Evolutionary conservation across 164 flowering plant species (phyloP).

Genomic region (Echeveria elegans): DNA sequence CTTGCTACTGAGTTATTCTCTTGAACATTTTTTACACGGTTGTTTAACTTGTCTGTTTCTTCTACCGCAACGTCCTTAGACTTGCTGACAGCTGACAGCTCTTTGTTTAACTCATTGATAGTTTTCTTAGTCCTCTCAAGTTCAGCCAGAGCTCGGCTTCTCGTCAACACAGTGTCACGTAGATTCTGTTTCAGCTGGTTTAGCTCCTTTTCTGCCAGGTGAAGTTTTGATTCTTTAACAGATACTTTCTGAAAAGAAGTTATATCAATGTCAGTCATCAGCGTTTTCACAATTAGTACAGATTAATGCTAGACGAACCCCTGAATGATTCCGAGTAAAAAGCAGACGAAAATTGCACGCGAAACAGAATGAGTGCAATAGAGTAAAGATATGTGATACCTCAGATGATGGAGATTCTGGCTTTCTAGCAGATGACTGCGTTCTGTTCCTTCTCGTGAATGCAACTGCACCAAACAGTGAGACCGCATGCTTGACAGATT

Average conservation of each 20-base stretch:
- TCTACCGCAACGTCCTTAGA: conserved; percentile 48
- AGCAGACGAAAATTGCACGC: not conserved
- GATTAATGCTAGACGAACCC: not conserved
- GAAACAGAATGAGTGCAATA: not conserved
- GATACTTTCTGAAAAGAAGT: conserved; percentile 46
- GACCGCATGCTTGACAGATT: conserved; percentile 95
- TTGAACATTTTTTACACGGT: conserved; percentile 41
- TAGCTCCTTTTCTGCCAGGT: conserved; percentile 67
- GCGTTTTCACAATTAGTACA: not conserved
- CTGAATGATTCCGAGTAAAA: not conserved
- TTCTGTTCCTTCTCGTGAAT: conserved; percentile 56
- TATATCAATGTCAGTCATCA: not conserved
- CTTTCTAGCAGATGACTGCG: conserved; percentile 38
- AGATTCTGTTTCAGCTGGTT: conserved; percentile 68
- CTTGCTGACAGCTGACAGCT: conserved; percentile 45
- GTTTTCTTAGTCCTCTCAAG: conserved; percentile 65
- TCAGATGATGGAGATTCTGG: conserved; percentile 53
- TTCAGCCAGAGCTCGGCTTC: conserved; percentile 59
- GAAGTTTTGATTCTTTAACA: conserved; percentile 82
- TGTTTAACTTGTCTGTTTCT: conserved; percentile 51
- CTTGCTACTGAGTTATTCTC: conserved; percentile 21
- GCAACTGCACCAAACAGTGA: conserved; percentile 80
- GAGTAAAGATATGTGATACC: not conserved
- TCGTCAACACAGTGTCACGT: conserved; percentile 63
- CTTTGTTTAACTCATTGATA: conserved; percentile 49